phyloP scores from a whole-genome alignment of 164 flowering plant species.

The Vitis rupestris region DNA sequence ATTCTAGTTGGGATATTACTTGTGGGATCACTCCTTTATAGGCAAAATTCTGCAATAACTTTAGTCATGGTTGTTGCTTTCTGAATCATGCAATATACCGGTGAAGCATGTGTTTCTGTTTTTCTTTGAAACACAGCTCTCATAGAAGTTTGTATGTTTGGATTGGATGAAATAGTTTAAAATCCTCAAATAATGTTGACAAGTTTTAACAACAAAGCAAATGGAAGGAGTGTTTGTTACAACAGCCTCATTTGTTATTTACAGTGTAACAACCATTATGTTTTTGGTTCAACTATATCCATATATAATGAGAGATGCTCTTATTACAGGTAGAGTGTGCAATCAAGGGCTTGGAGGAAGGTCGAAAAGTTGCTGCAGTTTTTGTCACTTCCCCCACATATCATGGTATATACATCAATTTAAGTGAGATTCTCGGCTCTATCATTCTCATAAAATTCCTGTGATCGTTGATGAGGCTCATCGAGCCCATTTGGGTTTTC shows the following conservation, averaged over 20 bases:
- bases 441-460: constrained; percentile 38
- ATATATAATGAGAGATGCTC: background rate
- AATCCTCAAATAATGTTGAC: no score
- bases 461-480: constrained; percentile 48
- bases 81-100: no score
- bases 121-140: no score
- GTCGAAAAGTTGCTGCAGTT: constrained; percentile 33
- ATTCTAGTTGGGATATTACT: constrained; percentile 35
- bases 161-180: no score
- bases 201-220: no score
- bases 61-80: background rate
- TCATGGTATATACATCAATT: constrained; percentile 41
- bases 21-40: constrained; percentile 26
- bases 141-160: no score
- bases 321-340: constrained; percentile 33
- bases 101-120: no score
- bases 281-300: background rate
- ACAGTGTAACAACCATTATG: no score
- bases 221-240: no score
- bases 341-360: constrained; percentile 30
- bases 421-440: constrained; percentile 28
- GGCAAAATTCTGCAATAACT: constrained; percentile 10
- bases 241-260: no score
- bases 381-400: constrained; percentile 46
- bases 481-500: constrained; percentile 47